Evolutionary conservation across 345 rosid genomes (phyloP), one percentile per base, ranked within the genome.

Genomic region (Acer campestre): DNA sequence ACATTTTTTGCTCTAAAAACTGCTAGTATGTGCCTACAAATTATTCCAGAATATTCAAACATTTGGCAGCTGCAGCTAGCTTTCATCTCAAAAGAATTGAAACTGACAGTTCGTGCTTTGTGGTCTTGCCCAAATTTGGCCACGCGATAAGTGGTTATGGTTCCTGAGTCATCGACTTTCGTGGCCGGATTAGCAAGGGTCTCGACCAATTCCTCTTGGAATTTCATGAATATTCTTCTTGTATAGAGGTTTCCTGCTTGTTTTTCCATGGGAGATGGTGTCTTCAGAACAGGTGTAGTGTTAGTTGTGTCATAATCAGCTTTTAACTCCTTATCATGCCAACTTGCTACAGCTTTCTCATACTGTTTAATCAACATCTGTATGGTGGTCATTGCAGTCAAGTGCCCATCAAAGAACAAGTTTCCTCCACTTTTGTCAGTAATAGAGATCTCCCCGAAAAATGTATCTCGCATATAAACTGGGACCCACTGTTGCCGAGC

Each of bases 231-330:
- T 62, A 88, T 79, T 67, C 84, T 83, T 80, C 91, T 87, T 22
- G 98, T 91, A 80, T 85, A 93, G 29, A 90, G 79, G 72, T 71
- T 78, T 6, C 94, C 92, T 61, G 91, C 94, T 85, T 93, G 98
- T 82, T 91, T 91, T 72, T 90, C 98, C 93, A 85, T 90, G 13
- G 97, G 94, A 76, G 98, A 93, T 13, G 91, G 89, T 25, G 93
- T 93, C 84, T 84, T 91, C 77, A 93, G 70, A 72, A 85, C 58
- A 6, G 94, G 89, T 55, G 80, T 80, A 35, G 88, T 78, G 82
- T 87, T 84, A 72, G 82, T 75, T 16, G 93, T 86, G 77, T 91
- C 97, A 66, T 85, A 87, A 80, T 93, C 97, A 29, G 94, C 96
- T 81, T 89, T 91, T 53, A 91, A 68, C 77, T 91, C 98, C 79